phyloP scores from a whole-genome alignment of 768 basidiomycete species.

The Dentipellis fragilis region DNA sequence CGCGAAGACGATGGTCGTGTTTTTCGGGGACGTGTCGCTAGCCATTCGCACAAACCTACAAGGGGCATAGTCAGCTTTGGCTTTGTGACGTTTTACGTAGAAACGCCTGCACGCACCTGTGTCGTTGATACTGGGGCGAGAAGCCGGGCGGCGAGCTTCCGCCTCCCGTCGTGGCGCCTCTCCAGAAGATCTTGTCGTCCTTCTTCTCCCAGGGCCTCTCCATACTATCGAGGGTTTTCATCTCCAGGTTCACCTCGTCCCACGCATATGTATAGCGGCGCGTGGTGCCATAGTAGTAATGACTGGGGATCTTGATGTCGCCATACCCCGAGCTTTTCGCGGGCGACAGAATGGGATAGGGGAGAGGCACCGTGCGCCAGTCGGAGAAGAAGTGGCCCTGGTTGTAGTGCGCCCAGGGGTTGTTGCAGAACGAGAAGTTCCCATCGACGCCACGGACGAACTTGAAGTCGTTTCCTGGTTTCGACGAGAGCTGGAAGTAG shows the following conservation, averaged over 20 bases:
- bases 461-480: constrained; percentile 43
- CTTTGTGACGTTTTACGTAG: constrained; percentile 4
- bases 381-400: constrained; percentile 98
- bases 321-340: constrained; percentile 77
- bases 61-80: neutral
- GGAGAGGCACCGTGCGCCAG: constrained; percentile 77
- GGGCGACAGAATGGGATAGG: constrained; percentile 94
- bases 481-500: constrained; percentile 20
- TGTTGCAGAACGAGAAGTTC: constrained; percentile 65
- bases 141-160: constrained; percentile 83
- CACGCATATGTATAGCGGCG: constrained; percentile 83
- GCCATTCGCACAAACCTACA: constrained; percentile 68
- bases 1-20: constrained; percentile 60
- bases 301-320: constrained; percentile 91
- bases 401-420: constrained; percentile 74
- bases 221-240: constrained; percentile 74
- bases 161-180: constrained; percentile 93
- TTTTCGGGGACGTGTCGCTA: constrained; percentile 40
- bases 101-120: constrained; percentile 39
- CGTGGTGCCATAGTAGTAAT: constrained; percentile 88
- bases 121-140: constrained; percentile 74
- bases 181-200: constrained; percentile 82
- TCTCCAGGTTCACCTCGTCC: constrained; percentile 65
- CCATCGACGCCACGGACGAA: constrained; percentile 59
- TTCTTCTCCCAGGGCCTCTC: constrained; percentile 87